Conservation (phyloP, 1,284 basidiomycete species). For the Moesziomyces parantarcticus region DNA sequence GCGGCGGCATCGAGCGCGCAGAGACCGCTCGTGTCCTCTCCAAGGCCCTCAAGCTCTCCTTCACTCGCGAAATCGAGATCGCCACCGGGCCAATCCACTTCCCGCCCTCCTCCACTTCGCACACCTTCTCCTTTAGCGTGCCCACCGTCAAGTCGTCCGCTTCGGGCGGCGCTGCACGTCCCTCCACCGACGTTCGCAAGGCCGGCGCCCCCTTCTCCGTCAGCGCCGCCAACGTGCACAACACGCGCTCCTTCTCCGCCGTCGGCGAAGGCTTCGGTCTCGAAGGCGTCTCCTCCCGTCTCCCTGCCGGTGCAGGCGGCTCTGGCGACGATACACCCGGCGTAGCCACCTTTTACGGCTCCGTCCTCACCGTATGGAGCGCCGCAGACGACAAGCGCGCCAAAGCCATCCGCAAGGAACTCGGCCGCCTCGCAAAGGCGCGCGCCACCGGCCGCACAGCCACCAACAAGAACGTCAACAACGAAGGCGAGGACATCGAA, state of each 20-base stretch:
- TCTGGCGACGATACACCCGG: constrained; percentile 50
- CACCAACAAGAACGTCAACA: constrained; percentile 22
- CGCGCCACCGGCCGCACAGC: constrained; percentile 27
- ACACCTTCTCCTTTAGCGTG: constrained; percentile 83
- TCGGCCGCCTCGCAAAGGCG: constrained; percentile 43
- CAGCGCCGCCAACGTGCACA: constrained; percentile 47
- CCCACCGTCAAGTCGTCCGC: constrained; percentile 55
- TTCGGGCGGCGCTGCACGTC: constrained; percentile 21
- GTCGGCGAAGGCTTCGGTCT: constrained; percentile 71
- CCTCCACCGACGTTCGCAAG: constrained; percentile 41
- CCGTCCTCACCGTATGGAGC: constrained; percentile 56
- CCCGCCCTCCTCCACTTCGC: constrained; percentile 78
- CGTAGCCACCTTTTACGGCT: constrained; percentile 58
- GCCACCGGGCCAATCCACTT: constrained; percentile 58
- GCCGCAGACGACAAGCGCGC: constrained; percentile 58
- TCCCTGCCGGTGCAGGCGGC: constrained; percentile 70
- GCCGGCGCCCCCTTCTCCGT: constrained; percentile 44
- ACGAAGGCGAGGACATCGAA: constrained; percentile 34
- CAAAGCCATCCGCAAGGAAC: constrained; percentile 58
- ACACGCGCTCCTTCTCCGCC: constrained; percentile 48
- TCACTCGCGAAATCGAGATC: constrained; percentile 91
- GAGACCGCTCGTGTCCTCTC: constrained; percentile 59
- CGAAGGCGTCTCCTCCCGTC: constrained; percentile 80
- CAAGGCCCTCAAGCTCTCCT: constrained; percentile 74
- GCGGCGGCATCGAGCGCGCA: constrained; percentile 58